These are phyloP conservation scores for Rhodotorula sp. DNA, from an alignment of 1,284 basidiomycete genomes.

Conservation along the genomic window DNA sequence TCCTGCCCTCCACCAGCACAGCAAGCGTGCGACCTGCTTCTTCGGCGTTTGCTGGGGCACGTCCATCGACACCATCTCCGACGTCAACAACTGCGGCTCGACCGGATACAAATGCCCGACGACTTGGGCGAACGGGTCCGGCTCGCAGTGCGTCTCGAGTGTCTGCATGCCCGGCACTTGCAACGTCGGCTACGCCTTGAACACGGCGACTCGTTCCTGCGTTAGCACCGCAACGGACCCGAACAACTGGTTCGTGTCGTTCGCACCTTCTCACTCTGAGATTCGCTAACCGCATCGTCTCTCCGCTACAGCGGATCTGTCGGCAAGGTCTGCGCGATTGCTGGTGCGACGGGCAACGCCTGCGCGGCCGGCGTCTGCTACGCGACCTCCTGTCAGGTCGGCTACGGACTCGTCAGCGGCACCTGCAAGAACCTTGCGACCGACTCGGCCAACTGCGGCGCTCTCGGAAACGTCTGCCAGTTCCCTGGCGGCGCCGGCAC, in stretches of 20 bases:
- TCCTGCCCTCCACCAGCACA: not conserved
- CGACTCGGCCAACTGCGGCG: constrained; percentile 32
- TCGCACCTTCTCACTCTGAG: too few species aligned
- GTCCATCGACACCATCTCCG: constrained; percentile 7
- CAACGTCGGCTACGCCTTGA: constrained; percentile 14
- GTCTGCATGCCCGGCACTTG: constrained; percentile 14
- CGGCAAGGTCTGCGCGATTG: constrained; percentile 14
- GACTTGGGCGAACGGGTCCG: constrained; percentile 13
- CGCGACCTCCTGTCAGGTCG: constrained; percentile 12
- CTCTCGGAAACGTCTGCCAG: constrained; percentile 22
- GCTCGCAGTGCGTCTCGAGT: constrained; percentile 8
- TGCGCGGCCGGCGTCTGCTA: constrained; percentile 15
- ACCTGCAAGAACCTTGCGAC: not conserved
- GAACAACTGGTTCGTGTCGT: constrained; percentile 18
- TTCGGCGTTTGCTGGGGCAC: constrained; percentile 17
- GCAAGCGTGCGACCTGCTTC: constrained; percentile 25
- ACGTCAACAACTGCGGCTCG: constrained; percentile 33
- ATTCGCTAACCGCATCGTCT: too few species aligned
- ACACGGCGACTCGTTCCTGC: constrained; percentile 10
- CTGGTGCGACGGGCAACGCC: constrained; percentile 14
- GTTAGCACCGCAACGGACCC: constrained; percentile 12
- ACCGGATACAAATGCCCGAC: constrained; percentile 14
- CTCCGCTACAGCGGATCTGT: constrained; percentile 8
- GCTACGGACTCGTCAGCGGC: constrained; percentile 12
- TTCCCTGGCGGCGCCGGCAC: constrained; percentile 24